These are phyloP conservation scores for Alternaria novae-zelandiae DNA, from an alignment of 2,329 filamentous ascomycete genomes.

Conservation along the genomic window DNA sequence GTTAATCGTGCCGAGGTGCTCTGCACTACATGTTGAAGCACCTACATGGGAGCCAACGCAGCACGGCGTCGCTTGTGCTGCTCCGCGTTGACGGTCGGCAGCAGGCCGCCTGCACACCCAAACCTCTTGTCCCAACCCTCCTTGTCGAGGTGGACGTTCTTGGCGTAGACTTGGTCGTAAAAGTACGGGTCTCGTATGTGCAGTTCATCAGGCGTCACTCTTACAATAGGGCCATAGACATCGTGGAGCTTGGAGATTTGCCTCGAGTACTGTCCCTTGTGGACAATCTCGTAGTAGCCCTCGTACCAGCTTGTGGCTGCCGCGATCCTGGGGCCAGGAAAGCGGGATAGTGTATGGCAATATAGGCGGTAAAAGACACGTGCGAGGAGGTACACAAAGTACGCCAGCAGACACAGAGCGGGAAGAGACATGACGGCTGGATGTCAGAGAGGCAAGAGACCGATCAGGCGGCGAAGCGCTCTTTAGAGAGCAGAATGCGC, in stretches of 20 bases:
- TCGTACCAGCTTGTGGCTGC: constrained; percentile 44
- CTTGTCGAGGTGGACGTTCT: constrained; percentile 41
- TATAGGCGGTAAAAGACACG: constrained; percentile 49
- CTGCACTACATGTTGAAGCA: not conserved
- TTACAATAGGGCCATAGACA: constrained; percentile 48
- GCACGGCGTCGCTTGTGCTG: constrained; percentile 42
- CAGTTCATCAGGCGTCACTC: constrained; percentile 52
- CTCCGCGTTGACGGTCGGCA: constrained; percentile 36
- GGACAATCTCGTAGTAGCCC: constrained; percentile 44
- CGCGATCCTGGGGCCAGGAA: constrained; percentile 51
- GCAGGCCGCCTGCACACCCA: constrained; percentile 34
- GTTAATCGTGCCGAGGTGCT: not conserved
- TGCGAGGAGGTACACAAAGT: constrained; percentile 23
- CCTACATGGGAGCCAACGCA: constrained; percentile 41
- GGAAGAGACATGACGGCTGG: constrained; percentile 14
- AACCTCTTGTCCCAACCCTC: constrained; percentile 45
- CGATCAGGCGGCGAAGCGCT: not conserved
- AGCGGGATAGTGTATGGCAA: constrained; percentile 54
- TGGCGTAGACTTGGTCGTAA: constrained; percentile 45
- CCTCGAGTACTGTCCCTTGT: constrained; percentile 39
- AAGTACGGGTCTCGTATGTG: constrained; percentile 52
- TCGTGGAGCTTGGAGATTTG: constrained; percentile 43
- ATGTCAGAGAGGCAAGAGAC: not conserved
- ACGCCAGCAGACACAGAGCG: constrained; percentile 14
- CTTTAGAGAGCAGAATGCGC: constrained; percentile 2